These are phyloP conservation scores for Mesotaenium endlicherianum DNA, from an alignment of 139 green algal species.

Conservation along the genomic window DNA sequence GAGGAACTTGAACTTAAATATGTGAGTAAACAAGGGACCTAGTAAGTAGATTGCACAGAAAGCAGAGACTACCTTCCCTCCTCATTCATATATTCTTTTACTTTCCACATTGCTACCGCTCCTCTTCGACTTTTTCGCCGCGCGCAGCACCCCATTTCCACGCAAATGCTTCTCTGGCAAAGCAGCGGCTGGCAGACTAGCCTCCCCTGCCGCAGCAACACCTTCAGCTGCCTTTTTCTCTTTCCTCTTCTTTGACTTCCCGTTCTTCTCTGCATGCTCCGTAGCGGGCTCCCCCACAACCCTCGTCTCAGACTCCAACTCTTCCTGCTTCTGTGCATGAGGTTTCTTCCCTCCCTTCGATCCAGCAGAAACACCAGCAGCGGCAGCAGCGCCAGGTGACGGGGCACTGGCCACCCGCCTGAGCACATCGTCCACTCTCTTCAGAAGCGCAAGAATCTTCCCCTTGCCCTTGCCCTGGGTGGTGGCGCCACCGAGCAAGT, in stretches of 20 bases:
- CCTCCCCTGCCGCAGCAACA: not conserved
- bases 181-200: not conserved
- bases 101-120: not conserved
- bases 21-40: too few species aligned
- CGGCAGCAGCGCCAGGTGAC: not conserved
- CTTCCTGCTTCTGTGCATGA: not conserved
- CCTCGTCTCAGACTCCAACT: not conserved
- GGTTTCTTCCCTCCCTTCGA: not conserved
- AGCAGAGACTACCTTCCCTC: too few species aligned
- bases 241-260: conserved; percentile 27
- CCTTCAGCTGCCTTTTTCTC: conserved; percentile 3
- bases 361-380: not conserved
- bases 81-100: not conserved
- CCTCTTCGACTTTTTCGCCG: not conserved
- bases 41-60: too few species aligned
- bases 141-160: too few species aligned
- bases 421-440: not conserved
- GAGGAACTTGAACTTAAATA: too few species aligned
- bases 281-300: not conserved
- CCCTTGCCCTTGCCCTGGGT: not conserved
- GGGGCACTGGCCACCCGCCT: not conserved
- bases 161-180: too few species aligned
- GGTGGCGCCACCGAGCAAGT: not conserved
- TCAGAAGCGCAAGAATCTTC: not conserved
- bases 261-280: not conserved